These are phyloP conservation scores for Blastobotrys persicus DNA, from an alignment of 1,139 yeast species.

Conservation along the genomic window DNA sequence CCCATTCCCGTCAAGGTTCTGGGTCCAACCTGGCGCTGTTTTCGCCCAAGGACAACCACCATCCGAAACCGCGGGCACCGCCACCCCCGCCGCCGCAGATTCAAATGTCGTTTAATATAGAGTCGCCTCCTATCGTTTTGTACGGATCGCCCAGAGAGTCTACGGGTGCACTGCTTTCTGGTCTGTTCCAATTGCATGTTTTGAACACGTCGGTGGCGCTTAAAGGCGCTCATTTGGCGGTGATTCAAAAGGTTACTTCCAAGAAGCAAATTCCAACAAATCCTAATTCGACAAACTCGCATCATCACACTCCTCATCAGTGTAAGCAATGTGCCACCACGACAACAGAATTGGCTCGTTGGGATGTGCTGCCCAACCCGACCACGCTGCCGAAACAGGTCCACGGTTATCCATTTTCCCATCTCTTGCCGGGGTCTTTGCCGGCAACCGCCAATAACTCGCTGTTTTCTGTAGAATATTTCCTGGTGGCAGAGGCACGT, in stretches of 20 bases:
- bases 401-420: slow-evolving; percentile 94
- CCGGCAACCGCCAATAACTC: slow-evolving; percentile 72
- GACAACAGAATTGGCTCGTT: slow-evolving; percentile 66
- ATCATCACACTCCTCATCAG: slow-evolving; percentile 18
- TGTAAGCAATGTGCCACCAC: slow-evolving; percentile 51
- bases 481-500: slow-evolving; percentile 61
- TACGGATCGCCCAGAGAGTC: slow-evolving; percentile 79
- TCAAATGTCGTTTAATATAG: slow-evolving; percentile 61
- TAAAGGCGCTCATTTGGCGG: slow-evolving; percentile 57
- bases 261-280: slow-evolving; percentile 18
- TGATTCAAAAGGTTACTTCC: slow-evolving; percentile 61
- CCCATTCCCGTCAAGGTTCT: background rate
- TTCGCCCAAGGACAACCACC: background rate
- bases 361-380: slow-evolving; percentile 74
- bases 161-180: slow-evolving; percentile 83
- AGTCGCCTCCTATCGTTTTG: slow-evolving; percentile 85
- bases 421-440: slow-evolving; percentile 81
- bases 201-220: slow-evolving; percentile 39
- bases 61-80: slow-evolving; percentile 5
- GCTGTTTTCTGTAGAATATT: slow-evolving; percentile 63
- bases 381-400: slow-evolving; percentile 56
- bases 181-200: slow-evolving; percentile 48
- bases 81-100: slow-evolving; percentile 27
- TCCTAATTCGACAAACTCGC: slow-evolving; percentile 4
- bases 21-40: slow-evolving; percentile 1